Percentiles rank a stretch among this genome's conserved stretches.
phyloP scores from a whole-genome alignment of 257 asterid genomes.

The Solanum ossicruentum region DNA sequence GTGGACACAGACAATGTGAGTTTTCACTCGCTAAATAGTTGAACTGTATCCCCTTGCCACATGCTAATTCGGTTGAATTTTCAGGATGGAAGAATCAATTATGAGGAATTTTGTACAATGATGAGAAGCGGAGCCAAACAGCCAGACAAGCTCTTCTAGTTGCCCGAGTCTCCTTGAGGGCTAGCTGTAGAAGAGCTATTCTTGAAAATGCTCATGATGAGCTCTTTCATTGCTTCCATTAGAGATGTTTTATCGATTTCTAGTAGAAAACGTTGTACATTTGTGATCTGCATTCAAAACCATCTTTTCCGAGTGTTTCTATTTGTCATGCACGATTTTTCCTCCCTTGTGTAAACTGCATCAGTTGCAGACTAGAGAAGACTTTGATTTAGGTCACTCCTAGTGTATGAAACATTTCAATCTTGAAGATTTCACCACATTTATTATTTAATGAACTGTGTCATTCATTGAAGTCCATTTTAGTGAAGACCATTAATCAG shows the following conservation, averaged over 20 bases:
- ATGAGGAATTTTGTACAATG: slow-evolving; percentile 77
- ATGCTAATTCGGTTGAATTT: background rate
- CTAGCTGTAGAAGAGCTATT: background rate
- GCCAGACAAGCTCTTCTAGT: slow-evolving; percentile 37
- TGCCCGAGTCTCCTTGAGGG: background rate
- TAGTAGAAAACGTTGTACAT: background rate
- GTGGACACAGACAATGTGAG: slow-evolving; percentile 85
- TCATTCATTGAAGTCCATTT: background rate
- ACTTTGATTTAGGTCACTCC: background rate
- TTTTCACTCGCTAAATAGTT: background rate
- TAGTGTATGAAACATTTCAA: background rate
- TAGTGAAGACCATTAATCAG: background rate
- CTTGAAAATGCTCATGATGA: background rate
- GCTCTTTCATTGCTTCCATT: background rate
- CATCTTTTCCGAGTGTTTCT: background rate
- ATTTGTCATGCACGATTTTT: background rate
- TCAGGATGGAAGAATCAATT: slow-evolving; percentile 86
- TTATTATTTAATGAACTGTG: background rate
- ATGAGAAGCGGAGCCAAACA: slow-evolving; percentile 73
- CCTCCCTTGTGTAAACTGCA: background rate
- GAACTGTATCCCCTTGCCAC: background rate
- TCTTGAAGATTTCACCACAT: background rate
- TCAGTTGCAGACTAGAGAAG: background rate
- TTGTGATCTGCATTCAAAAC: background rate
- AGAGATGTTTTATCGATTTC: background rate